These are phyloP conservation scores for Rosa multiflora DNA, from an alignment of 306 rosid genomes.

Conservation along the genomic window DNA sequence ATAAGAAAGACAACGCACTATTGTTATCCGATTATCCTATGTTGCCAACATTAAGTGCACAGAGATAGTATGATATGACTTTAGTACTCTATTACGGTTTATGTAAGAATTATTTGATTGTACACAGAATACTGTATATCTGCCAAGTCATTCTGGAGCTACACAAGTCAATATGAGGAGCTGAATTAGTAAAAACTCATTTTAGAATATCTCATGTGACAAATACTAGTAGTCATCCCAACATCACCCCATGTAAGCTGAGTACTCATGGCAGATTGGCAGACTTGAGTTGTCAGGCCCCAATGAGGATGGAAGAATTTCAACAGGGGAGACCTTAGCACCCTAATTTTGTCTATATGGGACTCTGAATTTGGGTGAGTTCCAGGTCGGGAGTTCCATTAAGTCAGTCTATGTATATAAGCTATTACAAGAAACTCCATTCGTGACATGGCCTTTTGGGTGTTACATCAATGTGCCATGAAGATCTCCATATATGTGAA, in stretches of 20 bases:
- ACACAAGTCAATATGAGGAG: too few relatives aligned
- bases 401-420: neutral
- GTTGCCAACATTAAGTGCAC: neutral
- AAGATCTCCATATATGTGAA: neutral
- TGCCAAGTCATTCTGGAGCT: too few relatives aligned
- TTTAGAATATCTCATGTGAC: neutral
- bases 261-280: neutral
- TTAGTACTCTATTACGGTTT: neutral
- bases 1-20: neutral
- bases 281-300: neutral
- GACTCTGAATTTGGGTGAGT: neutral
- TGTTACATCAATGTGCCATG: neutral
- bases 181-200: neutral
- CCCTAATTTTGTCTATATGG: neutral
- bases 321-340: neutral
- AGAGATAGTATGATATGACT: neutral
- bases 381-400: neutral
- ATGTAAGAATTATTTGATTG: neutral
- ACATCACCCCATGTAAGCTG: neutral
- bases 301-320: neutral
- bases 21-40: neutral
- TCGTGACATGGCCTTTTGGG: neutral
- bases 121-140: neutral
- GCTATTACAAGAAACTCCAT: neutral
- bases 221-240: neutral